Evolutionary conservation across 148 eudicot species (phyloP).

Genomic region (Rhododendron griersonianum): DNA sequence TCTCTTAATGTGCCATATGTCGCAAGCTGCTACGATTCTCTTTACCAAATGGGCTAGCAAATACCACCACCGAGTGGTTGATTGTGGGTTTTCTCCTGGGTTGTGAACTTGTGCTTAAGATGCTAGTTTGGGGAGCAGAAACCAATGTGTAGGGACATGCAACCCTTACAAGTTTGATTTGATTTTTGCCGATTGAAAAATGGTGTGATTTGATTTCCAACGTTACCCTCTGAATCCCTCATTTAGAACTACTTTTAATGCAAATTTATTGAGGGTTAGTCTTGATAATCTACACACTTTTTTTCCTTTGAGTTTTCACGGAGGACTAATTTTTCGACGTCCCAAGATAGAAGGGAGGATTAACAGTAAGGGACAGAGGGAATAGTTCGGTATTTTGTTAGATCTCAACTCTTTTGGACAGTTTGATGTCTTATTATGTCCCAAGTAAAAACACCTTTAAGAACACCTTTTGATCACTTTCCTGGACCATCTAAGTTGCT

Average conservation of each 20-base stretch:
- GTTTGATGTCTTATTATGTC: neutral
- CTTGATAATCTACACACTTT: neutral
- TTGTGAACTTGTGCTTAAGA: neutral
- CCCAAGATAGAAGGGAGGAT: neutral
- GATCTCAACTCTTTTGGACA: neutral
- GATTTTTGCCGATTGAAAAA: neutral
- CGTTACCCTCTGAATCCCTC: neutral
- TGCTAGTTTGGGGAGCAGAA: neutral
- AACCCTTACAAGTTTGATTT: neutral
- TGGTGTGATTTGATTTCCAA: neutral
- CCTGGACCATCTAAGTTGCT: neutral
- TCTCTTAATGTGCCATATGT: neutral
- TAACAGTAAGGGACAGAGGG: neutral
- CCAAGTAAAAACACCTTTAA: neutral
- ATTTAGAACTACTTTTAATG: neutral
- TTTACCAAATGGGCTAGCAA: neutral
- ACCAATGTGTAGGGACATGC: neutral
- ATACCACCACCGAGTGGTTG: neutral
- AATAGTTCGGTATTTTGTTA: neutral
- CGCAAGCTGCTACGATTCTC: neutral
- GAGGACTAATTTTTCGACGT: neutral
- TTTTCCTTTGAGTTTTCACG: neutral
- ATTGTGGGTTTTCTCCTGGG: slow-evolving; percentile 2
- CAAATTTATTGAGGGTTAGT: neutral
- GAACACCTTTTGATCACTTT: neutral